Conservation (phyloP, 139 green algal species). For the Closterium sp. region DNA sequence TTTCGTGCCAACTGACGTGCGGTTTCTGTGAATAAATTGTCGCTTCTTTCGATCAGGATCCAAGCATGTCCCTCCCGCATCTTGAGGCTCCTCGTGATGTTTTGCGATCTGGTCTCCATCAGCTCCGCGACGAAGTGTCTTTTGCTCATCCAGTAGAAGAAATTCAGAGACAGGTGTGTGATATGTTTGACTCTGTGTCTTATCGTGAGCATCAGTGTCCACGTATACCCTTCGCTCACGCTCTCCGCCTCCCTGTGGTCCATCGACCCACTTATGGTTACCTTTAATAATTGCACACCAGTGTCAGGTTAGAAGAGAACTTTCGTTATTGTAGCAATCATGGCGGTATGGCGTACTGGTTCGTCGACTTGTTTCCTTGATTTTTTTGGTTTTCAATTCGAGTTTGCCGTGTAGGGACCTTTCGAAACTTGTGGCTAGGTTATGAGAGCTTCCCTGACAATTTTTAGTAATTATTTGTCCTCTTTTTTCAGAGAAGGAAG, state of each 20-base stretch:
- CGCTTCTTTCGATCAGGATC: background rate
- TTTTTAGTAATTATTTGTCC: background rate
- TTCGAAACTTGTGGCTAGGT: background rate
- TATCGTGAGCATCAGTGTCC: no score
- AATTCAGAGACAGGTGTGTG: background rate
- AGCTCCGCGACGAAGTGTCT: background rate
- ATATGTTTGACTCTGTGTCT: no score
- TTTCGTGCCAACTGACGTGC: background rate
- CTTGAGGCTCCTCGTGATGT: background rate
- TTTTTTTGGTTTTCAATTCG: no score
- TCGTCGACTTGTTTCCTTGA: background rate
- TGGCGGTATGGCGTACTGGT: background rate
- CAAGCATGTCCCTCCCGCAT: background rate
- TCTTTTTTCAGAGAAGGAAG: background rate
- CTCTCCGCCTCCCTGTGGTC: background rate
- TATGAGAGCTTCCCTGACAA: background rate
- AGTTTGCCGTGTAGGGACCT: no score
- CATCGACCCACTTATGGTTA: background rate
- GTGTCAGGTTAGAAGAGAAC: no score
- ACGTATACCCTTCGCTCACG: background rate
- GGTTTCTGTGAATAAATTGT: background rate
- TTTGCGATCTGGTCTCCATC: background rate
- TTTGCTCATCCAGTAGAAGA: background rate
- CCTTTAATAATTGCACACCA: no score
- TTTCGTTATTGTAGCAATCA: background rate